A percentile compares a stretch with the other conserved stretches of the same genome.
Evolutionary conservation across 768 basidiomycete species (phyloP).

Genomic region (Tricholoma hemisulphureum): DNA sequence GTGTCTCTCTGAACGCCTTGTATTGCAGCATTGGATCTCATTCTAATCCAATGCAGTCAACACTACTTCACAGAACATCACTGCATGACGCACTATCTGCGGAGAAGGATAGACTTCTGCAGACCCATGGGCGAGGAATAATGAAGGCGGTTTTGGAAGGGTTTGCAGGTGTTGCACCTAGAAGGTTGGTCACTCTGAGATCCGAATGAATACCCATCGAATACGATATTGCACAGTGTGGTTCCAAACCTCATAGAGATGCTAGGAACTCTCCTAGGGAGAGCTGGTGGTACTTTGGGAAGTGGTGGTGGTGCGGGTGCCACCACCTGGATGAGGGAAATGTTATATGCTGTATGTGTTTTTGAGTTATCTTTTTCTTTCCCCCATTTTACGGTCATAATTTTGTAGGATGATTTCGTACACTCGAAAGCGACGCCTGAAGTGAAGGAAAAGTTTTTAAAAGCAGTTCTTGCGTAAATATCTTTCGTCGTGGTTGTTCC

Average conservation of each 20-base stretch:
- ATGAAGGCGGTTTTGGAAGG: slow-evolving; percentile 74
- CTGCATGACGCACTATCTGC: slow-evolving; percentile 58
- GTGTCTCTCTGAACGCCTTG: slow-evolving; percentile 24
- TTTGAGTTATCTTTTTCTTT: not conserved
- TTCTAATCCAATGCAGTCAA: slow-evolving; percentile 39
- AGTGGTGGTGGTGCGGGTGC: slow-evolving; percentile 25
- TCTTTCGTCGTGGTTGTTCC: not conserved
- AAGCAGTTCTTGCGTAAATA: slow-evolving; percentile 63
- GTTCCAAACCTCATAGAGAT: slow-evolving; percentile 84
- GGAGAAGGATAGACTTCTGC: slow-evolving; percentile 41
- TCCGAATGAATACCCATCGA: not conserved
- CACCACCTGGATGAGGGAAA: slow-evolving; percentile 69
- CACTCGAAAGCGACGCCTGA: slow-evolving; percentile 69
- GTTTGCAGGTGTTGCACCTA: slow-evolving; percentile 81
- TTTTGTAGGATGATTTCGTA: slow-evolving; percentile 64
- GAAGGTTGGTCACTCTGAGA: slow-evolving; percentile 26
- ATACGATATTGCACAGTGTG: slow-evolving; percentile 41
- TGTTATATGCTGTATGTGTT: slow-evolving; percentile 59
- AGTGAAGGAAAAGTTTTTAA: slow-evolving; percentile 77
- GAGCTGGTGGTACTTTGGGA: slow-evolving; percentile 34
- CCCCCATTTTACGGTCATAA: not conserved
- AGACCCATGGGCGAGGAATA: slow-evolving; percentile 60
- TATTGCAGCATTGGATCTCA: not conserved
- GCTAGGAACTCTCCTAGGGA: slow-evolving; percentile 61
- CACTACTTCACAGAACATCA: slow-evolving; percentile 66